Percentiles rank a stretch among this genome's conserved stretches.
Conservation (phyloP, 2,329 filamentous ascomycete species). For the Coccinonectria pachysandricola region DNA sequence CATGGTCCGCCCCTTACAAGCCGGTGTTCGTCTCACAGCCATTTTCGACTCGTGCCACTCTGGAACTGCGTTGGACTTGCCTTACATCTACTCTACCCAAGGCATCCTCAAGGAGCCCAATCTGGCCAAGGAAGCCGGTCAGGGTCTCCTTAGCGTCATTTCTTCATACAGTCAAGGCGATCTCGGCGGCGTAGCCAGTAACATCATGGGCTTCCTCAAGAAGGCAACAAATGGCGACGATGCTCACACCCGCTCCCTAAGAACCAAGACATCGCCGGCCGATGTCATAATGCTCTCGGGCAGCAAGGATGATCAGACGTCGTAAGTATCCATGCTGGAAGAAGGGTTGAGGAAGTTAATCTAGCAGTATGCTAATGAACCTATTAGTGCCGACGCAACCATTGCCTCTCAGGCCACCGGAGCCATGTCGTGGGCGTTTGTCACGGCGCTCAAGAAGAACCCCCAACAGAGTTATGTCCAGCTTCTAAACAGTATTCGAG, state of each 20-base stretch:
- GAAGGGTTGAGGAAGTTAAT: too few relatives aligned
- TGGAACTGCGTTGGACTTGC: conserved; percentile 54
- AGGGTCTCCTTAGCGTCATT: conserved; percentile 50
- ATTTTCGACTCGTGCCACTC: conserved; percentile 60
- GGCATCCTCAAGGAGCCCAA: conserved; percentile 60
- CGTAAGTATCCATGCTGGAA: too few relatives aligned
- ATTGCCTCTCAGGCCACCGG: conserved; percentile 87
- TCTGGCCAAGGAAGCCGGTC: conserved; percentile 56
- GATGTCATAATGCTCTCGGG: conserved; percentile 98
- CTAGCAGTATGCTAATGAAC: too few relatives aligned
- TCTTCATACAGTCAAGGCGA: conserved; percentile 59
- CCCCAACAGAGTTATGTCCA: conserved; percentile 97
- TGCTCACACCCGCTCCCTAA: conserved; percentile 67
- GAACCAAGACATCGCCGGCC: conserved; percentile 87
- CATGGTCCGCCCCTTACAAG: conserved; percentile 49
- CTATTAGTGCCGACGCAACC: conserved; percentile 71
- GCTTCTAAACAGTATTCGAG: conserved; percentile 89
- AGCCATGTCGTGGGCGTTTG: conserved; percentile 98
- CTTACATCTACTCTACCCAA: conserved; percentile 60
- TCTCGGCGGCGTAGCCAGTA: conserved; percentile 69
- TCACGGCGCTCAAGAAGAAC: conserved; percentile 87
- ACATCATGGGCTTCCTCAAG: conserved; percentile 76
- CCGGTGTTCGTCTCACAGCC: conserved; percentile 49
- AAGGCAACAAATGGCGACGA: conserved; percentile 75
- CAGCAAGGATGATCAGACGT: conserved; percentile 93